These are phyloP conservation scores for Atalantia buxifolia DNA, from an alignment of 345 rosid genomes.

Conservation along the genomic window DNA sequence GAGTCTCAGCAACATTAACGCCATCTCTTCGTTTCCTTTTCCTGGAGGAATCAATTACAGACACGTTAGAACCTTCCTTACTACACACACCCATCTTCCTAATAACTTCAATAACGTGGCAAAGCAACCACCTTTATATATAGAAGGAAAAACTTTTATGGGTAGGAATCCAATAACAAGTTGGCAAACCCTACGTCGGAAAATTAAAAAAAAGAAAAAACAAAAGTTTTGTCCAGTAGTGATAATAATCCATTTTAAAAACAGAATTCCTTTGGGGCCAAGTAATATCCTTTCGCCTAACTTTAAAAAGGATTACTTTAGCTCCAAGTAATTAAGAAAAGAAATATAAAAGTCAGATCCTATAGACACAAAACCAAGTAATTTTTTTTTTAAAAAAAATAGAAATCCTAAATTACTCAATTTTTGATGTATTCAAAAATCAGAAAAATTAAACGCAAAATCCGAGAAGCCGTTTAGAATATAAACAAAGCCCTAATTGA, in stretches of 20 bases:
- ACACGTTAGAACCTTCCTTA: conserved; percentile 15
- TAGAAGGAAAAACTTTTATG: neutral
- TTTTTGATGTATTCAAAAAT: neutral
- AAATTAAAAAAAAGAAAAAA: neutral
- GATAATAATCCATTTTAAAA: neutral
- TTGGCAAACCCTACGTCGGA: neutral
- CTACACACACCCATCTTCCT: conserved; percentile 25
- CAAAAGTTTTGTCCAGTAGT: neutral
- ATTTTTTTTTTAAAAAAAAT: neutral
- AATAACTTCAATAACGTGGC: neutral
- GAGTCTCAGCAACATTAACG: conserved; percentile 44
- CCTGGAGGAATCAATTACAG: conserved; percentile 31
- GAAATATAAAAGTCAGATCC: neutral
- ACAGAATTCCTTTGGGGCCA: neutral
- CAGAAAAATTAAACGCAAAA: neutral
- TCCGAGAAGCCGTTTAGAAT: neutral
- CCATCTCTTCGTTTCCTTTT: conserved; percentile 58
- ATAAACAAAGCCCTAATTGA: neutral
- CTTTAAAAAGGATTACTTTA: neutral
- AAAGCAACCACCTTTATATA: neutral
- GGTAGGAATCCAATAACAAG: neutral
- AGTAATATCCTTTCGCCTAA: neutral
- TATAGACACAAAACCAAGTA: neutral
- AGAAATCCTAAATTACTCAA: neutral
- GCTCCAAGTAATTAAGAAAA: neutral